These are phyloP conservation scores for Agrocybe chaxingu DNA, from an alignment of 768 basidiomycete genomes.

Conservation along the genomic window DNA sequence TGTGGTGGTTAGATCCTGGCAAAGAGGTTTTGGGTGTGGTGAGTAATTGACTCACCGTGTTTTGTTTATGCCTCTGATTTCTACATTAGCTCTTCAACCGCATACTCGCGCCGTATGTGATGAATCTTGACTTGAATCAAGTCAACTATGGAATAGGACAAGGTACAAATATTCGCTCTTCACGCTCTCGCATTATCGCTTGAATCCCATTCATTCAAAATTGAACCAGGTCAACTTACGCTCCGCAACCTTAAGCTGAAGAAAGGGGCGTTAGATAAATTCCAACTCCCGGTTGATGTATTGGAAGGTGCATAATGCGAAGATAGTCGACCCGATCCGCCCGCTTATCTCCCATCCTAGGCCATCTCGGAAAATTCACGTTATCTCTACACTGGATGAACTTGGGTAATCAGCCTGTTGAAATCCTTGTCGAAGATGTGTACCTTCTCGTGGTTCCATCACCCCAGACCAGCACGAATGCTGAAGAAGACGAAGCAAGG, in stretches of 20 bases:
- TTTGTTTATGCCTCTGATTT: neutral
- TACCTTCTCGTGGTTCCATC: conserved; percentile 91
- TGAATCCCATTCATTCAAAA: conserved; percentile 5
- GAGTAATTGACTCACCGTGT: conserved; percentile 22
- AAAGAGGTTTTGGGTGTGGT: conserved; percentile 83
- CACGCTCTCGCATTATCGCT: neutral
- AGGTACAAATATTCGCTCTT: conserved; percentile 38
- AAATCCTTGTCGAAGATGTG: conserved; percentile 89
- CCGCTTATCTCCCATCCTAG: conserved; percentile 30
- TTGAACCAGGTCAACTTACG: conserved; percentile 62
- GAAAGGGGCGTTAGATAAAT: conserved; percentile 92
- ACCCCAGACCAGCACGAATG: conserved; percentile 61
- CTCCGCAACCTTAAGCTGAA: conserved; percentile 84
- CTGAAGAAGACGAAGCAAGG: conserved; percentile 81
- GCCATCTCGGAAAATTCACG: conserved; percentile 83
- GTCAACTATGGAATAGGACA: conserved; percentile 91
- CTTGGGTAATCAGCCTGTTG: conserved; percentile 84
- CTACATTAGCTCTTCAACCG: conserved; percentile 73
- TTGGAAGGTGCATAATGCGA: conserved; percentile 61
- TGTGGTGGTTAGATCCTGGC: conserved; percentile 89
- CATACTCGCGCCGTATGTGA: conserved; percentile 91
- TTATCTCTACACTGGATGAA: conserved; percentile 89
- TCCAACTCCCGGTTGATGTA: conserved; percentile 93
- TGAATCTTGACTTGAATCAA: conserved; percentile 92
- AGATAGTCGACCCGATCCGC: too few relatives aligned